Evolutionary conservation across 495 filamentous ascomycete species (phyloP), one percentile per base, ranked within the genome.

Genomic region (Pyrenopolyporus hunteri): DNA sequence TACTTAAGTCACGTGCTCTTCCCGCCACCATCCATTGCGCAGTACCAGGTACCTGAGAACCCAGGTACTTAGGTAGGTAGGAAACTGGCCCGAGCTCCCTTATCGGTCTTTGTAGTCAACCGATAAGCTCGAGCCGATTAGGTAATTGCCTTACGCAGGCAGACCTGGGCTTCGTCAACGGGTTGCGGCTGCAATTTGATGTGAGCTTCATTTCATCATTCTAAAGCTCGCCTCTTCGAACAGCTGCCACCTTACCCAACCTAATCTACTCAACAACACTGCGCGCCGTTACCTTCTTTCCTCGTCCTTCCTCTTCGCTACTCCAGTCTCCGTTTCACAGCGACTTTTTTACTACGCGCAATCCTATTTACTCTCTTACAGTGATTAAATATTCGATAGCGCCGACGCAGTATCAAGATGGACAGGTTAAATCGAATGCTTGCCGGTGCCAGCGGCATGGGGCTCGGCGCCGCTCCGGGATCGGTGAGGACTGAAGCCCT

Each of bases 371-470:
- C 40, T n/a, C n/a, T n/a, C n/a, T 25, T 53, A 57, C 22, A 17
- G 20, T 52, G 25, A 36, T 62, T 25, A 16, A 42, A 17, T 25
- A 42, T 37, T 25, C 19, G 1, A 42, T 47, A 57, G 51, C 57
- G 42, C 51, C 32, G 49, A 59, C 59, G 26, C 28, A 22, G 26
- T 43, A 45, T 5, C 53, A 73, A 63, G 23, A 97, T 97, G 92
- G 91, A 96, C 71, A 89, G 92, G 67, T 85, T 96, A 70, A 88
- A 87, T 70, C 82, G 88, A 67, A 87, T 96, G 86, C 82, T 96
- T 55, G 83, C 87, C 67, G 84, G 85, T 61, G 89, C 88, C 68
- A 87, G 89, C 67, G 85, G 86, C 74, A 90, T 95, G 85, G 86
- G 83, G 50, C 85, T 89, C 68, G 84, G 84, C 54, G 80, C 82